Base-by-base conservation (phyloP, 164 flowering plant species). In the Houttuynia cordata region DNA sequence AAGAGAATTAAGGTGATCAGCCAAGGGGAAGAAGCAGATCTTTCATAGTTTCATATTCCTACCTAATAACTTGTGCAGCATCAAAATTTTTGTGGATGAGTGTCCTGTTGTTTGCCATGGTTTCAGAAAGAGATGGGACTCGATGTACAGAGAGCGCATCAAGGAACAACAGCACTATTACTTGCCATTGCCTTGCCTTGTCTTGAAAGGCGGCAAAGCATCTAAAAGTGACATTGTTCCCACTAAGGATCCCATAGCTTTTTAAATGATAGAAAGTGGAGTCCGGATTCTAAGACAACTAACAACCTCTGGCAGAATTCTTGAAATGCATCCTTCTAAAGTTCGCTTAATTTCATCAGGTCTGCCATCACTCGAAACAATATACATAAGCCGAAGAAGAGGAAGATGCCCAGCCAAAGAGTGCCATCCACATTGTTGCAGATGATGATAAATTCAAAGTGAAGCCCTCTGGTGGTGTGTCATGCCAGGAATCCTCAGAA, bases 371-470 rank as follows among this genome's bases (percentile, higher is more conserved):
- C 73, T 55, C 67, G 78, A 54, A 42, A 79, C 69, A 62, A 77
- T 92, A 87, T 57, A 90, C 82, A 72, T 81, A 90, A 49, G 97
- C 90, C 76, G 90, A 67, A 57, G 96, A 81, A 60, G 96, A 90
- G 52, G 96, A 84, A 13, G 97, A 76, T 62, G 81, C 63, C 98
- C 98, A 93, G 60, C 82, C 74, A 78, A 86, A 93, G 55, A 93
- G 82, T 60, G 88, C 76, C 71, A 73, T 79, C 83, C 85, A 90
- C 89, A 90, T 90, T 53, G 83, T 79, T 52, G 92, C 89, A 75
- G 90, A 90, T 71, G 92, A 70, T 19, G 96, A 90, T 50, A 93
- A 65, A 23, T 60, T 69, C 70, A 93, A 74, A 68, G 70, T 81
- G 67, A 90, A 86, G 40, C 84, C 99, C 22, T 88, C 95, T 12